Evolutionary conservation across 176 grass and related monocot species (phyloP).

Genomic region (Secale cereale): DNA sequence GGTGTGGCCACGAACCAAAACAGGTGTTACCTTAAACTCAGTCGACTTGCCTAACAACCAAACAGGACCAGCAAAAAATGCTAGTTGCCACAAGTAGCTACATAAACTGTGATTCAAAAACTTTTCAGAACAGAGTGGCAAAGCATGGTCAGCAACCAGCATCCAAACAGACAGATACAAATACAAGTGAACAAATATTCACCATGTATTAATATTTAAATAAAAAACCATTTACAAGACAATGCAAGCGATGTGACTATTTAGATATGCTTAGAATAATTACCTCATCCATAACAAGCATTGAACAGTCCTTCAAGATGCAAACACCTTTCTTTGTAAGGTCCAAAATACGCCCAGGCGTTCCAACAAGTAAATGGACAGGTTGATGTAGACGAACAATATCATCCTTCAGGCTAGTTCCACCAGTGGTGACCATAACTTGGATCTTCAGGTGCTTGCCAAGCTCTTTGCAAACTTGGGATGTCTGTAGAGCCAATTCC

Average conservation of each 20-base stretch:
- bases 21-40: neutral
- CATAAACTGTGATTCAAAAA: neutral
- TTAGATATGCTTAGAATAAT: slow-evolving; percentile 21
- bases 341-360: slow-evolving; percentile 89
- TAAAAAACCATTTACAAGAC: neutral
- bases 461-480: slow-evolving; percentile 98
- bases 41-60: neutral
- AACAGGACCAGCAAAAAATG: neutral
- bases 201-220: neutral
- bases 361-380: slow-evolving; percentile 94
- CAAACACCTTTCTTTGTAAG: slow-evolving; percentile 94
- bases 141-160: neutral
- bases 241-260: neutral
- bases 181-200: slow-evolving; percentile 1
- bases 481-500: slow-evolving; percentile 95
- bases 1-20: neutral
- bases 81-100: neutral
- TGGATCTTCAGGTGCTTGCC: slow-evolving; percentile 88
- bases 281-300: slow-evolving; percentile 98
- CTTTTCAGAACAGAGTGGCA: neutral
- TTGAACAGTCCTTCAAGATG: slow-evolving; percentile 76
- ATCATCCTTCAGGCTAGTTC: slow-evolving; percentile 93
- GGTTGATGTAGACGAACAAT: slow-evolving; percentile 84
- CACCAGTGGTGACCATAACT: slow-evolving; percentile 97
- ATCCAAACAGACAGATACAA: neutral